These are phyloP conservation scores for Hansenula lynferdii DNA, from an alignment of 1,139 yeast species.

Conservation along the genomic window DNA sequence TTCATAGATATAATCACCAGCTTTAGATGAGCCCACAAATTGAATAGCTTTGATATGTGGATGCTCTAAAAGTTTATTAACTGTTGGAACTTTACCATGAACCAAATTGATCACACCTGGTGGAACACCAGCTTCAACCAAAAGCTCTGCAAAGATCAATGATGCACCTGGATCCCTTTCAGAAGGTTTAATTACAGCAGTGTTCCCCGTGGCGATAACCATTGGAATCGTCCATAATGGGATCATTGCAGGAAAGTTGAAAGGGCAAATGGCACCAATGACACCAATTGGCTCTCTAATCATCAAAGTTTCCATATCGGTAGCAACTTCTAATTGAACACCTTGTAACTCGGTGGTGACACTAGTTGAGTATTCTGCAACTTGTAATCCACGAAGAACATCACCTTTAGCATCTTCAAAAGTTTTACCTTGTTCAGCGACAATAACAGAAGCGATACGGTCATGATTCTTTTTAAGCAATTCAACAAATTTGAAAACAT, in stretches of 20 bases:
- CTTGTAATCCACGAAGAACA: constrained; percentile 73
- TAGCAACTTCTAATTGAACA: constrained; percentile 60
- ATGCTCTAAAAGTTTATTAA: constrained; percentile 66
- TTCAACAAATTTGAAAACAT: constrained; percentile 66
- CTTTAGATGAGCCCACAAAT: constrained; percentile 74
- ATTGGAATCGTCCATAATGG: constrained; percentile 79
- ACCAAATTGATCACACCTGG: constrained; percentile 69
- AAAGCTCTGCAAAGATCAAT: constrained; percentile 65
- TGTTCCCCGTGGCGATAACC: constrained; percentile 69
- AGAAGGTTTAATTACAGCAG: constrained; percentile 68
- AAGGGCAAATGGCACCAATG: constrained; percentile 67
- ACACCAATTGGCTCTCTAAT: constrained; percentile 61
- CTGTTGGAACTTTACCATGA: constrained; percentile 74
- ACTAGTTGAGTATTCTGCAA: constrained; percentile 48
- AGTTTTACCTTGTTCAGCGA: constrained; percentile 76
- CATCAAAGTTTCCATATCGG: constrained; percentile 78
- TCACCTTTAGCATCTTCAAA: constrained; percentile 76
- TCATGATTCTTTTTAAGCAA: constrained; percentile 67
- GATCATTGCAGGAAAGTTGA: constrained; percentile 78
- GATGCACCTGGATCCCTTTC: constrained; percentile 77
- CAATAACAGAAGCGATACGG: constrained; percentile 63
- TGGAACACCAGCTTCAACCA: constrained; percentile 69
- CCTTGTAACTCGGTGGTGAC: constrained; percentile 60
- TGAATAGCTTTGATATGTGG: constrained; percentile 72
- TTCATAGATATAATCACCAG: constrained; percentile 69